Conservation (phyloP, 192 early-diverging fungal genomes). For the Mortierella antarctica region DNA sequence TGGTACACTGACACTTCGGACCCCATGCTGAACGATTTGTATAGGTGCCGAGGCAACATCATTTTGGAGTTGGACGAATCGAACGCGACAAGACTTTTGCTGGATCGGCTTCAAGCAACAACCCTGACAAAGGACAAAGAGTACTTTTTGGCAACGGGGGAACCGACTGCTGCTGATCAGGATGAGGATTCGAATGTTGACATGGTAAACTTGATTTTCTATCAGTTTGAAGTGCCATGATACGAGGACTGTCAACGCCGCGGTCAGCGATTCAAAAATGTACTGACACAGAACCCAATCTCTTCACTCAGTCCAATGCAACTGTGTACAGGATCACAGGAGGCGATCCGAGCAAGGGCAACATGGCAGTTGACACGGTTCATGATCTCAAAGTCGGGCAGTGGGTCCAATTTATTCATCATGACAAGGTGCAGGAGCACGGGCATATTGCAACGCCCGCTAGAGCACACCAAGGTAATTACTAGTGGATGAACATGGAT, state of each 20-base stretch:
- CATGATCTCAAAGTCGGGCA: conserved; percentile 61
- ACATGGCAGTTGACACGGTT: conserved; percentile 67
- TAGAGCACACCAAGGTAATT: background rate
- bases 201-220: conserved; percentile 20
- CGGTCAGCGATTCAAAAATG: too few relatives aligned
- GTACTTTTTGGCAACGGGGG: conserved; percentile 61
- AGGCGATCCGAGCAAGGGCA: conserved; percentile 67
- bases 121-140: conserved; percentile 62
- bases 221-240: background rate
- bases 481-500: too few relatives aligned
- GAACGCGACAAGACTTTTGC: conserved; percentile 60
- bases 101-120: conserved; percentile 53
- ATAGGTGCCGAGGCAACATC: conserved; percentile 63
- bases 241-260: too few relatives aligned
- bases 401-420: conserved; percentile 58
- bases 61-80: conserved; percentile 64
- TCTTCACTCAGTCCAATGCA: conserved; percentile 20
- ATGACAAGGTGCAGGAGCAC: conserved; percentile 10
- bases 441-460: conserved; percentile 18
- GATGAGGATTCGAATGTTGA: conserved; percentile 13
- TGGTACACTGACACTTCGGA: background rate
- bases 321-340: conserved; percentile 60
- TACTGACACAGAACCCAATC: background rate
- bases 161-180: background rate
- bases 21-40: background rate